phyloP scores from a whole-genome alignment of 192 early-diverging fungal species.

The Geranomyces michiganensis region DNA sequence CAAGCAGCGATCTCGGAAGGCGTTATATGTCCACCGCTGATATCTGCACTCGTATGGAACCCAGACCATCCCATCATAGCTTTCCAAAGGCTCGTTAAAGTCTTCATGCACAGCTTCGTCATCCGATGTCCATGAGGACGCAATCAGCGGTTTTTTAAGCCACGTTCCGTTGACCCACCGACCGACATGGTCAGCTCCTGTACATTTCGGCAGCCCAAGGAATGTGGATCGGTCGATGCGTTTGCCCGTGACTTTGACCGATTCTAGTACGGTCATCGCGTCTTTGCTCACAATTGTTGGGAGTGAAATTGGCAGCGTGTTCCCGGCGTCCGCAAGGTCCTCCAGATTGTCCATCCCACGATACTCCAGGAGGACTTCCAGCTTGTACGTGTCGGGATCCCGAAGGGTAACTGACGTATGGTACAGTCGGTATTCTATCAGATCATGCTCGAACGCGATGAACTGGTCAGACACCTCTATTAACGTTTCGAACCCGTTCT shows the following conservation, averaged over 20 bases:
- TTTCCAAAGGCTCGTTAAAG: constrained; percentile 13
- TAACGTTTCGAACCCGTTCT: constrained; percentile 17
- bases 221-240: constrained; percentile 18
- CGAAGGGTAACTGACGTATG: constrained; percentile 5
- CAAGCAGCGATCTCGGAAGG: constrained; percentile 21
- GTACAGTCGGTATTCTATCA: constrained; percentile 17
- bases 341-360: constrained; percentile 1
- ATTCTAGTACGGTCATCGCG: neutral
- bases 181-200: constrained; percentile 13
- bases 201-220: constrained; percentile 22
- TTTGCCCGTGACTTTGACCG: constrained; percentile 15
- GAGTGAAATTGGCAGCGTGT: neutral
- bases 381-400: constrained; percentile 21
- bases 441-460: neutral
- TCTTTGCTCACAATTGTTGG: constrained; percentile 17
- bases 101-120: constrained; percentile 23
- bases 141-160: constrained; percentile 8
- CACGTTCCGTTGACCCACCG: constrained; percentile 29
- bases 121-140: constrained; percentile 16
- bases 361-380: constrained; percentile 21
- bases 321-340: neutral
- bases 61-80: constrained; percentile 25
- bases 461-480: neutral
- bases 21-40: constrained; percentile 14
- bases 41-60: constrained; percentile 32